phyloP scores from a whole-genome alignment of 2,329 filamentous ascomycete species.

The Mariannaea elegans region DNA sequence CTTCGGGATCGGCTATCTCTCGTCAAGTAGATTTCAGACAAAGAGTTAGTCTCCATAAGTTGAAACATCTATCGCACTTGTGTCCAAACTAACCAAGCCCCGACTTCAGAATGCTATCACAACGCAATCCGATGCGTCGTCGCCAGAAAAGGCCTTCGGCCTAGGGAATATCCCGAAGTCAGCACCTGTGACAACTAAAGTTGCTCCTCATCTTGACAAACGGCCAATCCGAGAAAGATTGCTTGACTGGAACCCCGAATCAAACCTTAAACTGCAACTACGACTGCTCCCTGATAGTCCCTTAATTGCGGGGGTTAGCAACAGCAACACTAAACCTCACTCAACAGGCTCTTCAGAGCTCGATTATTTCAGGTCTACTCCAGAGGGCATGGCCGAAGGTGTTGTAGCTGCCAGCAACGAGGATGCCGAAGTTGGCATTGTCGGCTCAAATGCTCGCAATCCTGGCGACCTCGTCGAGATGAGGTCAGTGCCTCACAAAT shows the following conservation, averaged over 20 bases:
- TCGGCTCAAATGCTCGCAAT: slow-evolving; percentile 38
- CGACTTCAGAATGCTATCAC: slow-evolving; percentile 22
- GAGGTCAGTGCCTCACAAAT: slow-evolving; percentile 39
- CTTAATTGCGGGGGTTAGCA: slow-evolving; percentile 41
- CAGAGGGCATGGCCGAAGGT: slow-evolving; percentile 36
- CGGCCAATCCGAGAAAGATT: slow-evolving; percentile 34
- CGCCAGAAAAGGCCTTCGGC: slow-evolving; percentile 19
- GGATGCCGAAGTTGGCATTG: slow-evolving; percentile 37
- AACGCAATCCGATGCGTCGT: slow-evolving; percentile 5
- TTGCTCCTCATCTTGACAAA: slow-evolving; percentile 9
- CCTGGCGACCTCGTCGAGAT: slow-evolving; percentile 64
- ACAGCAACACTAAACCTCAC: slow-evolving; percentile 45
- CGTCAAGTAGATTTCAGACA: slow-evolving; percentile 18
- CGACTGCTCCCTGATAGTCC: slow-evolving; percentile 34
- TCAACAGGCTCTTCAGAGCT: slow-evolving; percentile 45
- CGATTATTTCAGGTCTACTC: slow-evolving; percentile 39
- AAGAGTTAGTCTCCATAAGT: slow-evolving; percentile 23
- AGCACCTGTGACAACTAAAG: slow-evolving; percentile 1
- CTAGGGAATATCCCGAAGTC: slow-evolving; percentile 29
- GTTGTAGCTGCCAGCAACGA: slow-evolving; percentile 38
- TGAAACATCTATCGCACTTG: neutral
- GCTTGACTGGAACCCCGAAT: slow-evolving; percentile 28
- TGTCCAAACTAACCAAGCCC: slow-evolving; percentile 1
- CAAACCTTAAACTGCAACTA: neutral
- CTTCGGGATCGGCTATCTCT: slow-evolving; percentile 4